Evolutionary conservation across 495 filamentous ascomycete species (phyloP), one percentile per base, ranked within the genome.

Genomic region (Aspergillus asperescens): DNA sequence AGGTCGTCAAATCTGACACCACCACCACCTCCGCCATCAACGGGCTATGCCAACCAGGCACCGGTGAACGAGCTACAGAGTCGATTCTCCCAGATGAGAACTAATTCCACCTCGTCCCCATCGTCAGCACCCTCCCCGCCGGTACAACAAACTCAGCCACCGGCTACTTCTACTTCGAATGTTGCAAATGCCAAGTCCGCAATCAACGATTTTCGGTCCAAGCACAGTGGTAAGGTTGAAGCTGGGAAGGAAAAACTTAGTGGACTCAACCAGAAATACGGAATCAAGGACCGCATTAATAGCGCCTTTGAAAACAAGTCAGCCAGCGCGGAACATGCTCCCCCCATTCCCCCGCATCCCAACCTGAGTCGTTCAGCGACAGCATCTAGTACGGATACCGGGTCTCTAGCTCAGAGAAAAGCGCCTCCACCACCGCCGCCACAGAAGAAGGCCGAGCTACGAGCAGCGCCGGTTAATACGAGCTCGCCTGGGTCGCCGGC

Each of bases 181-280:
- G 77, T 86, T 13, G 73, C 63, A 47, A 64, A 64, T 40, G 77
- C 83, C 15, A 53, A 22, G 4, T 72, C 73, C n/a, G 84, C 85
- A 20, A 73, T 80, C 9, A 82, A 82, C 46, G 87, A 83, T 57
- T 89, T 91, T 61, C 83, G 86, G 18, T 81, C 88, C 48, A 63
- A 56, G 18, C 86, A 90, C 63, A 81, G 81, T 5, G 86, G 84
- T 22, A 83, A 90, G 61, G 82, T 90, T 6, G 77, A 83, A 2
- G 70, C 79, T 7, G 88, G 87, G 0, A 74, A 78, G 64, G 71
- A 79, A 60, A 76, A 75, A n/a, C 80, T 82, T 12, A 77, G 76
- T 40, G 75, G 71, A 1, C 44, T 86, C 55, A 58, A 62, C 60
- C 48, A 62, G 20, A 62, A 56, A 28, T 62, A 56, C 18, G 60